Percentiles rank a stretch among this genome's conserved stretches.
These are phyloP conservation scores for Aspergillus pseudoglaucus DNA, from an alignment of 2,329 filamentous ascomycete genomes.

Conservation along the genomic window DNA sequence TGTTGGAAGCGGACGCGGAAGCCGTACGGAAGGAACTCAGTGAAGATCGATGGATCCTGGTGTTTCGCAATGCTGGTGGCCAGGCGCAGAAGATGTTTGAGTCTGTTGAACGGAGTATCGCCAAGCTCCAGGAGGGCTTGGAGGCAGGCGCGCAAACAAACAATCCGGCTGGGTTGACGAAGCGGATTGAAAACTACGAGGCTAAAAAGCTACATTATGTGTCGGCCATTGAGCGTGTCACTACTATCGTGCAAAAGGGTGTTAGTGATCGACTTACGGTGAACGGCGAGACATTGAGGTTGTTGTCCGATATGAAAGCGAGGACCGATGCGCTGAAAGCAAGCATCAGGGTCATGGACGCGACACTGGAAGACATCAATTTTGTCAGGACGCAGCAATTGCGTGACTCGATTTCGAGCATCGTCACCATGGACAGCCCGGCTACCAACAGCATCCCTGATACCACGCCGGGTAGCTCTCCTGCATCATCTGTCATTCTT, in stretches of 20 bases:
- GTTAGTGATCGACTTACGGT: slow-evolving; percentile 91
- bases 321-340: slow-evolving; percentile 71
- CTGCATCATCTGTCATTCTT: slow-evolving; percentile 57
- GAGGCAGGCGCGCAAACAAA: slow-evolving; percentile 68
- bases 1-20: slow-evolving; percentile 84
- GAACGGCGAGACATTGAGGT: slow-evolving; percentile 85
- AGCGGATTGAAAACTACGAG: slow-evolving; percentile 89
- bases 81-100: slow-evolving; percentile 97
- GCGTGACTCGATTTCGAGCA: slow-evolving; percentile 86
- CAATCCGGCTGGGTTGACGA: slow-evolving; percentile 62
- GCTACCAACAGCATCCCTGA: slow-evolving; percentile 62
- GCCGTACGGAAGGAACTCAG: slow-evolving; percentile 81
- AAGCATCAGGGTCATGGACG: slow-evolving; percentile 71
- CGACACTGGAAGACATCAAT: slow-evolving; percentile 63
- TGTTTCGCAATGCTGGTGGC: slow-evolving; percentile 85
- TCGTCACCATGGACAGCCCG: slow-evolving; percentile 76
- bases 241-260: slow-evolving; percentile 92
- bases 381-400: slow-evolving; percentile 63
- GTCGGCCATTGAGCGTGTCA: slow-evolving; percentile 82
- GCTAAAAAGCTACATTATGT: slow-evolving; percentile 92
- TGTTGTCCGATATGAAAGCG: slow-evolving; percentile 79
- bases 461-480: slow-evolving; percentile 61
- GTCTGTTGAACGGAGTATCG: slow-evolving; percentile 80
- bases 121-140: slow-evolving; percentile 72
- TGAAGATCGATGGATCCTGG: slow-evolving; percentile 91